phyloP scores from a whole-genome alignment of 495 filamentous ascomycete genomes.

The Podospora comata region DNA sequence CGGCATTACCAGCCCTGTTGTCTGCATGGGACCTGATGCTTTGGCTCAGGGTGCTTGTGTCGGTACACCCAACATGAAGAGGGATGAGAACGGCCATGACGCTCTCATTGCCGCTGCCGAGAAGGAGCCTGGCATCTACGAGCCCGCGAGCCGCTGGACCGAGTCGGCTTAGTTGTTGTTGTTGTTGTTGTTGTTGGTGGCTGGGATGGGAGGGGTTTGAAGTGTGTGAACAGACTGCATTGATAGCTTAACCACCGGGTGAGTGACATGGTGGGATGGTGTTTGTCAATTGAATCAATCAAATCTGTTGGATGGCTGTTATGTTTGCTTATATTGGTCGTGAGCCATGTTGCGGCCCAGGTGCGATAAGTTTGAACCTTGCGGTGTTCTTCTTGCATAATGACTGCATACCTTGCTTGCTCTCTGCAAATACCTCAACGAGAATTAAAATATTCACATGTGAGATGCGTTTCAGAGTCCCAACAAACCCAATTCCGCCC shows the following conservation, averaged over 20 bases:
- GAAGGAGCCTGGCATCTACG: neutral
- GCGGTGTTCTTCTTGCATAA: too few relatives aligned
- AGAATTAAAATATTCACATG: too few relatives aligned
- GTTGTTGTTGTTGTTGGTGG: neutral
- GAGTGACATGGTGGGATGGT: too few relatives aligned
- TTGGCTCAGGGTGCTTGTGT: neutral
- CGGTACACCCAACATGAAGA: neutral
- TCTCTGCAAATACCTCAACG: too few relatives aligned
- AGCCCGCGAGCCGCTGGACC: neutral
- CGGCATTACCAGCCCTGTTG: neutral
- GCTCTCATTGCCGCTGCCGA: neutral
- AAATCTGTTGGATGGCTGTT: too few relatives aligned
- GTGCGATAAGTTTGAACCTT: too few relatives aligned
- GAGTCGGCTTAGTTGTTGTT: neutral
- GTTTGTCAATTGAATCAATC: too few relatives aligned
- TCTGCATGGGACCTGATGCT: slow-evolving; percentile 6
- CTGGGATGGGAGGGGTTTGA: neutral
- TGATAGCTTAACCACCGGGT: neutral
- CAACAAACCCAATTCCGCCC: too few relatives aligned
- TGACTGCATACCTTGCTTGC: too few relatives aligned
- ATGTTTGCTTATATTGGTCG: too few relatives aligned
- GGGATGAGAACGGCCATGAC: neutral
- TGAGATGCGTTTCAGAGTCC: too few relatives aligned
- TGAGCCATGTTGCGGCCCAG: too few relatives aligned
- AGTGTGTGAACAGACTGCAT: neutral